phyloP scores from a whole-genome alignment of 352 stramenopile genomes.

The Phytophthora niederhauseri region DNA sequence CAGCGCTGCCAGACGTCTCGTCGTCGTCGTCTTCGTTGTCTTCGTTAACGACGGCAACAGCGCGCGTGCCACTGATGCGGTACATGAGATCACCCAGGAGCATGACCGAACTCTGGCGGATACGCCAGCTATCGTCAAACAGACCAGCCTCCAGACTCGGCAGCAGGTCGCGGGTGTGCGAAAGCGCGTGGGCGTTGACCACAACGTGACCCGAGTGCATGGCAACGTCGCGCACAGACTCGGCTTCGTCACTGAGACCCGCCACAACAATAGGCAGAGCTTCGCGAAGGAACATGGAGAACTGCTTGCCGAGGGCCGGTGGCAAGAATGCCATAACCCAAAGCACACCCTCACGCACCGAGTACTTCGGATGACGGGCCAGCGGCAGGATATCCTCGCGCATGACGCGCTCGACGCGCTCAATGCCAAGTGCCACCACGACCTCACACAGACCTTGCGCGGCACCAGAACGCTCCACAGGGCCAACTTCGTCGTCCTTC shows the following conservation, averaged over 20 bases:
- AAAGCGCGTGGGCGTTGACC: slow-evolving; percentile 96
- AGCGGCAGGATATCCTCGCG: slow-evolving; percentile 97
- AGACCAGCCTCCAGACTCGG: slow-evolving; percentile 97
- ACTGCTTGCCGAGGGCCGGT: slow-evolving; percentile 93
- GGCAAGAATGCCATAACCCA: slow-evolving; percentile 99
- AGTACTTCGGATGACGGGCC: slow-evolving; percentile 93
- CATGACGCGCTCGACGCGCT: slow-evolving; percentile 75
- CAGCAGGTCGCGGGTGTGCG: slow-evolving; percentile 97
- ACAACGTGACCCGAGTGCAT: slow-evolving; percentile 98
- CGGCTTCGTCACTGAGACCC: slow-evolving; percentile 98
- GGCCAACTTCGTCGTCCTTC: slow-evolving; percentile 92
- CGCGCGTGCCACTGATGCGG: slow-evolving; percentile 97
- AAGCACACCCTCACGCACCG: slow-evolving; percentile 97
- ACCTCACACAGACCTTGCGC: slow-evolving; percentile 98
- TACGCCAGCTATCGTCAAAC: slow-evolving; percentile 98
- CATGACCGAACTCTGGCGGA: slow-evolving; percentile 97
- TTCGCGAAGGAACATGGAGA: slow-evolving; percentile 93
- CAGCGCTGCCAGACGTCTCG: slow-evolving; percentile 78
- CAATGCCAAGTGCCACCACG: slow-evolving; percentile 84
- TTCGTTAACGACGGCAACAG: slow-evolving; percentile 56
- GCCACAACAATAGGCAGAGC: slow-evolving; percentile 97
- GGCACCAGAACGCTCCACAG: slow-evolving; percentile 97
- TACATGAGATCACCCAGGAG: slow-evolving; percentile 97
- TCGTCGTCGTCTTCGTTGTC: slow-evolving; percentile 82
- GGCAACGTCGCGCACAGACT: slow-evolving; percentile 97